Percentiles rank a stretch among this genome's conserved stretches.
These are phyloP conservation scores for Aspergillus udagawae DNA, from an alignment of 2,329 filamentous ascomycete species.

Conservation along the genomic window DNA sequence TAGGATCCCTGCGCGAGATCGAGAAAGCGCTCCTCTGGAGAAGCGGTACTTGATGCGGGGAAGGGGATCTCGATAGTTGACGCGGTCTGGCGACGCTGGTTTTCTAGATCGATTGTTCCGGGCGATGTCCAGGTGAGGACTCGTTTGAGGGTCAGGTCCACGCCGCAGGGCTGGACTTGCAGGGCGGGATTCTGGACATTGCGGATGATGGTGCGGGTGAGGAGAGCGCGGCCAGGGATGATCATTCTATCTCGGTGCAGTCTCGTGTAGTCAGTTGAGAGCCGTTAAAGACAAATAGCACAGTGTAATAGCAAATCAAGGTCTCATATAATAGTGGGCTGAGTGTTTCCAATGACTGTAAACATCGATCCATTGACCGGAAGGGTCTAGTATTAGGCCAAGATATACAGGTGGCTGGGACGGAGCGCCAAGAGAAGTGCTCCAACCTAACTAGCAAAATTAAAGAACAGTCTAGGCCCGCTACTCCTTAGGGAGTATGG, in stretches of 20 bases:
- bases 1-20: constrained; percentile 31
- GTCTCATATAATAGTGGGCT: no score
- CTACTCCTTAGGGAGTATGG: no score
- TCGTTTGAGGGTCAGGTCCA: not conserved
- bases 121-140: not conserved
- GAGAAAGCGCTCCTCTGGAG: constrained; percentile 7
- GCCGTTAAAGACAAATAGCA: no score
- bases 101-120: not conserved
- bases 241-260: not conserved
- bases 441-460: no score
- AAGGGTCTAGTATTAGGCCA: no score
- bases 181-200: not conserved
- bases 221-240: not conserved
- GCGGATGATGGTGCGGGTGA: not conserved
- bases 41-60: not conserved
- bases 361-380: no score
- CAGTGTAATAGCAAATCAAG: no score
- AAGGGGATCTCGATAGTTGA: constrained; percentile 4
- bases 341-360: no score
- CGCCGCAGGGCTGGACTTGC: not conserved
- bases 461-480: no score
- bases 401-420: no score
- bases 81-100: not conserved
- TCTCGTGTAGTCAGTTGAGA: not conserved
- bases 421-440: no score